A percentile compares a stretch with the other conserved stretches of the same genome.
Conservation (phyloP, 805 yeast species). For the Kodamaea fukazawae region DNA sequence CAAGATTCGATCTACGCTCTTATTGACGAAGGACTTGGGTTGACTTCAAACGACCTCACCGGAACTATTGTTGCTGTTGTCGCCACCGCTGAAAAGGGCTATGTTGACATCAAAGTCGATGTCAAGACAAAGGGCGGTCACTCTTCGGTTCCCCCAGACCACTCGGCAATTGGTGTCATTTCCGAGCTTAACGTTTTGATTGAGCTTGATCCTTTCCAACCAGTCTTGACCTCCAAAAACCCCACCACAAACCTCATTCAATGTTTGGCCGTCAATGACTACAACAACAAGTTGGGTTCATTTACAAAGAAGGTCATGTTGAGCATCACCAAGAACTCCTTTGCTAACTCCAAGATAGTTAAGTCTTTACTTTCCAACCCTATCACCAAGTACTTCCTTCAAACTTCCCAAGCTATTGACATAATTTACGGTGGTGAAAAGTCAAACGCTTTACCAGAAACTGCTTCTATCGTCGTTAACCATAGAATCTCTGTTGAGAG, state of each 20-base stretch:
- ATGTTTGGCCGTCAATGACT: constrained; percentile 57
- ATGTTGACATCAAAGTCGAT: constrained; percentile 46
- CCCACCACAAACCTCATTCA: constrained; percentile 59
- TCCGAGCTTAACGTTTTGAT: constrained; percentile 54
- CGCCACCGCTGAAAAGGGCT: constrained; percentile 47
- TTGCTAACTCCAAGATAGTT: constrained; percentile 29
- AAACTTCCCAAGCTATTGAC: constrained; percentile 36
- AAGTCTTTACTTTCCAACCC: constrained; percentile 16
- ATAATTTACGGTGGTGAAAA: constrained; percentile 37
- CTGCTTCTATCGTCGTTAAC: constrained; percentile 27
- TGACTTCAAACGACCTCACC: constrained; percentile 30
- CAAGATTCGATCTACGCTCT: constrained; percentile 56
- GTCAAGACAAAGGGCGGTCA: constrained; percentile 74
- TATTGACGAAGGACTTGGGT: constrained; percentile 65
- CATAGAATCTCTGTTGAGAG: constrained; percentile 35
- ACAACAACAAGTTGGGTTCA: constrained; percentile 22
- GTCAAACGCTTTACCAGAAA: constrained; percentile 40
- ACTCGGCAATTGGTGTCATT: constrained; percentile 74
- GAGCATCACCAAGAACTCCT: constrained; percentile 34
- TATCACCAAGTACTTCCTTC: constrained; percentile 26
- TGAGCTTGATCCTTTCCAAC: constrained; percentile 55
- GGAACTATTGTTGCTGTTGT: constrained; percentile 54
- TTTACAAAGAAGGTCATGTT: constrained; percentile 29
- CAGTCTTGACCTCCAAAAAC: constrained; percentile 48
- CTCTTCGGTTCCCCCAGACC: constrained; percentile 77